phyloP scores from a whole-genome alignment of 352 stramenopile species.

The Phytopythium cucurbitacearum region DNA sequence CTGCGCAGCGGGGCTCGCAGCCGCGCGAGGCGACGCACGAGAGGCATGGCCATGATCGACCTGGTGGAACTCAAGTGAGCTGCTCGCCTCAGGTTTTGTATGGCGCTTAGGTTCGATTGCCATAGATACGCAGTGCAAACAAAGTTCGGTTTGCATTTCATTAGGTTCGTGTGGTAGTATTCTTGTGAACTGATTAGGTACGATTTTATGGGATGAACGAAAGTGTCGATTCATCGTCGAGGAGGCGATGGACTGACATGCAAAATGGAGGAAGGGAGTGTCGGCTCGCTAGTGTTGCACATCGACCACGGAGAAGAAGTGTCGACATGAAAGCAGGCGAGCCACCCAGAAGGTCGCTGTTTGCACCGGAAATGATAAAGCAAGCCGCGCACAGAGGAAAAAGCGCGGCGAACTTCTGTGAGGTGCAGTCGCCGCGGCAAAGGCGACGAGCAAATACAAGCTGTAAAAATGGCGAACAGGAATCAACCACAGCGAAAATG shows the following conservation, averaged over 20 bases:
- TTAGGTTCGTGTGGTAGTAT: neutral
- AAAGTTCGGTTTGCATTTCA: neutral
- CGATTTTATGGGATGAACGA: neutral
- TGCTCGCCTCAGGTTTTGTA: no score
- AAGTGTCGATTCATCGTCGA: no score
- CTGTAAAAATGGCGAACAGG: no score
- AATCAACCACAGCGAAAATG: no score
- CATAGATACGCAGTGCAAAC: conserved; percentile 2
- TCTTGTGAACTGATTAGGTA: neutral
- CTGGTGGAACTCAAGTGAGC: no score
- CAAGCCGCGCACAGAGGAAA: conserved; percentile 26
- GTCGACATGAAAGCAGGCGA: conserved; percentile 60
- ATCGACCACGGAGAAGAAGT: conserved; percentile 37
- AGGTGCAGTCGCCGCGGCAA: conserved; percentile 14
- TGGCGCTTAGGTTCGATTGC: neutral
- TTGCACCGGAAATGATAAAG: conserved; percentile 43
- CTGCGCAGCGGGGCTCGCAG: no score
- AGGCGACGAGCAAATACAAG: no score
- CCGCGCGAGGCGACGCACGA: no score
- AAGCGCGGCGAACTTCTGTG: conserved; percentile 46
- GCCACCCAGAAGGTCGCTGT: conserved; percentile 18
- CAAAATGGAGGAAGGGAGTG: conserved; percentile 12
- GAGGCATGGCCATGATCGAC: neutral
- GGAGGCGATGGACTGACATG: neutral
- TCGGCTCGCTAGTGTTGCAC: conserved; percentile 64